Evolutionary conservation across 2,329 filamentous ascomycete species (phyloP).

Genomic region (Sordariomycetes sp.): DNA sequence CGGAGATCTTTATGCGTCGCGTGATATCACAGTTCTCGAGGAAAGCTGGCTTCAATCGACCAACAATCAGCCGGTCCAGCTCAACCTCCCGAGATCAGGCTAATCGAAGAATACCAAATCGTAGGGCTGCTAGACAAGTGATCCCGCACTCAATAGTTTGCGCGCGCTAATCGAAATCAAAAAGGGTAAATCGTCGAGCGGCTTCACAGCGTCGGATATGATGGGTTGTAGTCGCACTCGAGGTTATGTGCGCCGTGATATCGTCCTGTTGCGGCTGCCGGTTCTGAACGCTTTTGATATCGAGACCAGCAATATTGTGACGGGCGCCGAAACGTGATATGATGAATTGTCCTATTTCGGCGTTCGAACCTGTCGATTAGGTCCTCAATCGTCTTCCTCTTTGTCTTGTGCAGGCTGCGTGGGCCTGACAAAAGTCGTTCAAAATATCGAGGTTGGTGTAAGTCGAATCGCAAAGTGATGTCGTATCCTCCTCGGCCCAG

Average conservation of each 20-base stretch:
- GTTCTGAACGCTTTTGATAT: too few species aligned
- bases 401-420: not conserved
- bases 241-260: too few species aligned
- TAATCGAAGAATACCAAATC: not conserved
- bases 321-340: too few species aligned
- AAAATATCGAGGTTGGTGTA: not conserved
- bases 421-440: not conserved
- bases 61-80: not conserved
- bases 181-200: not conserved
- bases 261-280: too few species aligned
- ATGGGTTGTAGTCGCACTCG: too few species aligned
- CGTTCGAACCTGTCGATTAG: not conserved
- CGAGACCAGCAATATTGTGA: too few species aligned
- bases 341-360: too few species aligned
- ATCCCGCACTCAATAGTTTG: not conserved
- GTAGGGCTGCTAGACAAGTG: not conserved
- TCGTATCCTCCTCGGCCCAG: not conserved
- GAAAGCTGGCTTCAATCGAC: not conserved
- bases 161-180: not conserved
- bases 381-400: not conserved
- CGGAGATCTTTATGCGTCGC: not conserved
- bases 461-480: not conserved
- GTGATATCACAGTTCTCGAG: not conserved
- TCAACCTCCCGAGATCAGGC: not conserved
- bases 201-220: too few species aligned